Evolutionary conservation across 306 rosid species (phyloP).

Genomic region (Cicer chorassanicum): DNA sequence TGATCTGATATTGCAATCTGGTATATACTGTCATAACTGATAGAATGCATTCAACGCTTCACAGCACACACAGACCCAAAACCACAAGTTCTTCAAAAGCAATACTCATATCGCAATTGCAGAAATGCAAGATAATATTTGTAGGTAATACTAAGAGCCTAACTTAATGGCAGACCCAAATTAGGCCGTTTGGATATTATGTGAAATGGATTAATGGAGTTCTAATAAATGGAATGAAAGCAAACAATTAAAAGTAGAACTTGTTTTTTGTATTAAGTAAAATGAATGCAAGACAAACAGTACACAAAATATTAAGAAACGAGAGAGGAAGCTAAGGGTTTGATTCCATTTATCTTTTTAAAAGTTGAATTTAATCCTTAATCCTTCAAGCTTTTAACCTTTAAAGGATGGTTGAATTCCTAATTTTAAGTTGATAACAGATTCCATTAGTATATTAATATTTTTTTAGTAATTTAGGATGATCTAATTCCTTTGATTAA

Average conservation of each 20-base stretch:
- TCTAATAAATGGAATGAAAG: neutral
- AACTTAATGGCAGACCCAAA: no score
- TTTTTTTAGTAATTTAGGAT: neutral
- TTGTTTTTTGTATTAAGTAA: slow-evolving; percentile 19
- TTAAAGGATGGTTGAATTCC: slow-evolving; percentile 15
- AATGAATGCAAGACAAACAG: neutral
- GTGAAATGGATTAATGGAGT: neutral
- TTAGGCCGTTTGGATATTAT: neutral
- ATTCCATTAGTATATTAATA: neutral
- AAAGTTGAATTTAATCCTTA: neutral
- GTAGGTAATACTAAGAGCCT: no score
- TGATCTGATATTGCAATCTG: no score
- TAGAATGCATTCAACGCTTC: no score
- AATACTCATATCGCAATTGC: no score
- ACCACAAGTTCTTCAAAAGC: no score
- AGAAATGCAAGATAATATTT: no score
- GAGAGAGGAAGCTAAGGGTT: neutral
- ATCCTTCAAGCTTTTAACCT: neutral
- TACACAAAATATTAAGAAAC: neutral
- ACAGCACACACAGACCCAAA: no score
- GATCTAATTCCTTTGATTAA: neutral
- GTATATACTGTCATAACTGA: no score
- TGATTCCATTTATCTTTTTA: neutral
- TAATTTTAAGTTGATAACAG: neutral
- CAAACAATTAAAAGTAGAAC: neutral